Percentiles rank a stretch among this genome's conserved stretches.
Evolutionary conservation across 257 asterid species (phyloP).

Genomic region (Asclepias syriaca): DNA sequence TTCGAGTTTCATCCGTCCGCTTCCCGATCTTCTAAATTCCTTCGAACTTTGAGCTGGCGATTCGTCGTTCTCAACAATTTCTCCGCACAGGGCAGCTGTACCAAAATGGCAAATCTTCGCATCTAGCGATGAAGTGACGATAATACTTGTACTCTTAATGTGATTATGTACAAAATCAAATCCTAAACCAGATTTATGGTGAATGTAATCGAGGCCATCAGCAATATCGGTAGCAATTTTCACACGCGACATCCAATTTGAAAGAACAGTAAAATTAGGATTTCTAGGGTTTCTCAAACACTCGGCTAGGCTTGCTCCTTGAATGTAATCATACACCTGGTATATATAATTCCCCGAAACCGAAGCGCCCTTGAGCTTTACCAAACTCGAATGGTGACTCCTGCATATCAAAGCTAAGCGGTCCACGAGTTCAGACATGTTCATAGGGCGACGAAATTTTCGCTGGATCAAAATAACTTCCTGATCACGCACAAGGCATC

Average conservation of each 20-base stretch:
- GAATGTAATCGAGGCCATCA: constrained; percentile 83
- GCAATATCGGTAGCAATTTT: constrained; percentile 73
- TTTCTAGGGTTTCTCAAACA: constrained; percentile 60
- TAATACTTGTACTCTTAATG: constrained; percentile 61
- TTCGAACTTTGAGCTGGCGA: background rate
- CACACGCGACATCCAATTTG: constrained; percentile 61
- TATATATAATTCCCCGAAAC: constrained; percentile 58
- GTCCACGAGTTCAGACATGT: constrained; percentile 45
- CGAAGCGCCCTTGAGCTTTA: constrained; percentile 64
- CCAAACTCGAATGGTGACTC: constrained; percentile 81
- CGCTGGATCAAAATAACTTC: constrained; percentile 53
- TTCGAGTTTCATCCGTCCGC: constrained; percentile 53
- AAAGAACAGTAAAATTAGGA: constrained; percentile 63
- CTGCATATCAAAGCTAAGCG: constrained; percentile 56
- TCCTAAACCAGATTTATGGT: constrained; percentile 73
- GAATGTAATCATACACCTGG: constrained; percentile 60
- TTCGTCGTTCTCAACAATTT: constrained; percentile 23
- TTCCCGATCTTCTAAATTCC: constrained; percentile 30
- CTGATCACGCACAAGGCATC: constrained; percentile 49
- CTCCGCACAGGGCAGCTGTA: constrained; percentile 94
- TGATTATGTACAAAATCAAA: constrained; percentile 78
- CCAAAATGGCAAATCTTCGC: constrained; percentile 91
- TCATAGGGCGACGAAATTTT: constrained; percentile 57
- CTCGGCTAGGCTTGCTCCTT: constrained; percentile 57
- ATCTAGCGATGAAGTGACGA: constrained; percentile 33